Evolutionary conservation across 805 yeast species (phyloP).

Genomic region (Dipodascus albidus): DNA sequence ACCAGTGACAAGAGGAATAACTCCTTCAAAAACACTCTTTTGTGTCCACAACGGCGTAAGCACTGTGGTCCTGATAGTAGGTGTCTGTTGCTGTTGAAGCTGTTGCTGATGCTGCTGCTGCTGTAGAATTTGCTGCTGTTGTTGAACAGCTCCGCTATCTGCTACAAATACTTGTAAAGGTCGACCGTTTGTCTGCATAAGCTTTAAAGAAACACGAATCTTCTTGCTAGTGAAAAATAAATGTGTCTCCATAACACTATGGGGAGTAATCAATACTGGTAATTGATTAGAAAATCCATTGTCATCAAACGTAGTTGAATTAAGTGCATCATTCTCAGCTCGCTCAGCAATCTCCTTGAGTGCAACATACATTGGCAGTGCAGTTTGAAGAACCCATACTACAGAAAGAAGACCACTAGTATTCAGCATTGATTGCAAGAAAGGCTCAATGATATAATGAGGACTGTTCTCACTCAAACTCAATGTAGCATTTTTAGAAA

Average conservation of each 20-base stretch:
- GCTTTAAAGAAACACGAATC: not conserved
- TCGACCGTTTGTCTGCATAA: conserved; percentile 1
- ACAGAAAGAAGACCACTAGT: conserved; percentile 19
- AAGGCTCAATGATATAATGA: conserved; percentile 17
- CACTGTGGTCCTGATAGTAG: not conserved
- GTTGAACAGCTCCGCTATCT: not conserved
- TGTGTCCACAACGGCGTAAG: conserved; percentile 8
- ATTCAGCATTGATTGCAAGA: conserved; percentile 19
- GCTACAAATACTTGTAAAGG: conserved; percentile 2
- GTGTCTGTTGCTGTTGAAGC: conserved; percentile 3
- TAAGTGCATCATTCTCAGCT: not conserved
- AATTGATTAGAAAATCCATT: not conserved
- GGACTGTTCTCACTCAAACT: conserved; percentile 17
- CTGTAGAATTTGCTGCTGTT: conserved; percentile 2
- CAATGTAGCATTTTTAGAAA: conserved; percentile 8
- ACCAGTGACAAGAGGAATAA: conserved; percentile 16
- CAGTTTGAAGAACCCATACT: conserved; percentile 18
- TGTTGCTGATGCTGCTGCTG: conserved; percentile 4
- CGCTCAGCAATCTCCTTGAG: conserved; percentile 6
- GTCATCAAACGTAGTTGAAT: not conserved
- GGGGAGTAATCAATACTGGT: not conserved
- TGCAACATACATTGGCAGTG: conserved; percentile 19
- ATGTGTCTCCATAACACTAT: not conserved
- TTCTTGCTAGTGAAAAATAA: not conserved
- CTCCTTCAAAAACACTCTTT: conserved; percentile 5